Conservation (phyloP, 148 eudicot genomes). For the Linanthus parryae region DNA sequence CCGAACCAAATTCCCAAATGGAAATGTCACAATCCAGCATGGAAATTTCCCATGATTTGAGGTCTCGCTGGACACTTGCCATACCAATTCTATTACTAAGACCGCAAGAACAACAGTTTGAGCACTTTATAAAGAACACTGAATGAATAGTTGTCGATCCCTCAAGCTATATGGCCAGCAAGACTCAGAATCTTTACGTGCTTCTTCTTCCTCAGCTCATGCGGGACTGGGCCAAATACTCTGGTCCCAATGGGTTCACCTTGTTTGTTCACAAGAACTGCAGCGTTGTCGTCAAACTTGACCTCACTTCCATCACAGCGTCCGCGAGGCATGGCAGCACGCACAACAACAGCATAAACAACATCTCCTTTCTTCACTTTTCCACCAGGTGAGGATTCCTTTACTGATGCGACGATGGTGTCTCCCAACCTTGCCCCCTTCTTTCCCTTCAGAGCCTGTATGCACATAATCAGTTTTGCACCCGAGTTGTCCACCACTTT, state of each 20-base stretch:
- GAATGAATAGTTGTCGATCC: too few relatives aligned
- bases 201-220: slow-evolving; percentile 78
- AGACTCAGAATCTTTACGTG: slow-evolving; percentile 81
- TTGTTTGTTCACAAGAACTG: slow-evolving; percentile 73
- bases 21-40: too few relatives aligned
- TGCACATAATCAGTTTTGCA: slow-evolving; percentile 77
- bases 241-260: slow-evolving; percentile 84
- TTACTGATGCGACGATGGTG: slow-evolving; percentile 72
- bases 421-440: slow-evolving; percentile 85
- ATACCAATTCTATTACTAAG: too few relatives aligned
- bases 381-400: slow-evolving; percentile 73
- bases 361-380: slow-evolving; percentile 93
- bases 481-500: slow-evolving; percentile 95
- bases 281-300: slow-evolving; percentile 86
- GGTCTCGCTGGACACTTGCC: too few relatives aligned
- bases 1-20: too few relatives aligned
- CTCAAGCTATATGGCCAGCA: slow-evolving; percentile 57
- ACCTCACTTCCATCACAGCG: slow-evolving; percentile 91
- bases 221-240: slow-evolving; percentile 89
- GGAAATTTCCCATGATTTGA: too few relatives aligned
- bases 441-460: slow-evolving; percentile 70
- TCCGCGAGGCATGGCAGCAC: slow-evolving; percentile 75
- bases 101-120: too few relatives aligned
- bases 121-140: too few relatives aligned
- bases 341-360: slow-evolving; percentile 73